Evolutionary conservation across 2,329 filamentous ascomycete species (phyloP), one percentile per base, ranked within the genome.

Genomic region (Colletotrichum sp.): DNA sequence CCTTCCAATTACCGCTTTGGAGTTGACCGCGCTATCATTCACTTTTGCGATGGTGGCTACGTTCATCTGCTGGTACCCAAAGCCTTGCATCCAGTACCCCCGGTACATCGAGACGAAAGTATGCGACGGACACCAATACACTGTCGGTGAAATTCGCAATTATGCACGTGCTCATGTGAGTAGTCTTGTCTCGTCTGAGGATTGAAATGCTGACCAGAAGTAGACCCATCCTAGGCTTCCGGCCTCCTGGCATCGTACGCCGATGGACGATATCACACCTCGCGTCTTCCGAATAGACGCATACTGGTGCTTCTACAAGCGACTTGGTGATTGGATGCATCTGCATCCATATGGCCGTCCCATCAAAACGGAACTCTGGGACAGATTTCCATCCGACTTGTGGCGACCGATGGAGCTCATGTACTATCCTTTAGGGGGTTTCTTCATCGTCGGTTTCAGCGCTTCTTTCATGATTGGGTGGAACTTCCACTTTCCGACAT

Each of bases 221-320:
- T 71, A 84, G 80, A 82, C 79, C 3, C 78, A 83, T 78, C 74
- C 72, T 39, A 49, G 69, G 5, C 71, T 80, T 26, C 34, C 73
- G 1, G 65, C 78, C 6, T 26, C 75, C 7, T 85, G 81, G 74
- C 78, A 81, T 21, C 78, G 78, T 12, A 85, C 83, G 0, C 84
- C 83, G 1, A 64, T 86, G 2, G 82, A 85, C 24, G 84, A 84
- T 28, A 76, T 85, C n/a, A 66, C 71, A 4, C 52, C 66, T 8
- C 72, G 75, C 4, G 28, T 62, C 2, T 80, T 80, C 21, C 65
- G 71, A 6, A 69, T 80, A 10, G 77, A 78, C 36, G 70, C 75
- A 1, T 77, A 80, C 36, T 82, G 80, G 81, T 55, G 36, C 16
- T 80, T 80, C 36, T 81, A 79, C 59, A 69, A 68, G 1, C 59